These are phyloP conservation scores for Trypethelium eluteriae DNA, from an alignment of 495 filamentous ascomycete species.

Conservation along the genomic window DNA sequence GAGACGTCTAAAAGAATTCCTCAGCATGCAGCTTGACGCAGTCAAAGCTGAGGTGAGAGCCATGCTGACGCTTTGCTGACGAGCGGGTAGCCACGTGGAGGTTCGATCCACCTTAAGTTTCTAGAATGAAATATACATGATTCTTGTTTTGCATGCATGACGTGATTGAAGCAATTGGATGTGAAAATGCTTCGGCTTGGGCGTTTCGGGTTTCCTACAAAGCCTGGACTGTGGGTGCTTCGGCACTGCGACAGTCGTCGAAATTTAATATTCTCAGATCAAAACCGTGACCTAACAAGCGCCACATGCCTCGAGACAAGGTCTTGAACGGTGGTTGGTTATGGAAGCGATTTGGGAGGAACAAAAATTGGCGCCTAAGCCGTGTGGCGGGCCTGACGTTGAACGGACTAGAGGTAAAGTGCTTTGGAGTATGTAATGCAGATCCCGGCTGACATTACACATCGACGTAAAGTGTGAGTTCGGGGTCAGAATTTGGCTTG, in stretches of 20 bases:
- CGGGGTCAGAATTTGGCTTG: no score
- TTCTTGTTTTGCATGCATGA: not conserved
- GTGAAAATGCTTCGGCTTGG: not conserved
- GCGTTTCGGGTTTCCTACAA: not conserved
- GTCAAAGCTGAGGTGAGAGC: constrained; percentile 5
- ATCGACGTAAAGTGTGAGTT: no score
- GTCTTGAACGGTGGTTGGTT: not conserved
- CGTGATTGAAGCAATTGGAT: not conserved
- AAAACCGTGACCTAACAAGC: not conserved
- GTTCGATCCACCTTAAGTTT: not conserved
- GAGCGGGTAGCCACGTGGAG: not conserved
- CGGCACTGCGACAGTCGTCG: not conserved
- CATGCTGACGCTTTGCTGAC: constrained; percentile 1
- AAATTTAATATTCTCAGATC: not conserved
- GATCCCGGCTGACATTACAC: no score
- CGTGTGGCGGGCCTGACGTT: no score
- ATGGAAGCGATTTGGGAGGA: not conserved
- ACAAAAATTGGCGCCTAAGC: not conserved
- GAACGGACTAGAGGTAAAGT: no score
- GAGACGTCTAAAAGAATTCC: not conserved
- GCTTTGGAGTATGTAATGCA: no score
- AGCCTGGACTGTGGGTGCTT: not conserved
- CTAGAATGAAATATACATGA: not conserved
- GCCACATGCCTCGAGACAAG: not conserved
- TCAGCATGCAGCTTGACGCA: not conserved